Evolutionary conservation across 345 rosid species (phyloP).

Genomic region (Chamaenerion angustifolium): DNA sequence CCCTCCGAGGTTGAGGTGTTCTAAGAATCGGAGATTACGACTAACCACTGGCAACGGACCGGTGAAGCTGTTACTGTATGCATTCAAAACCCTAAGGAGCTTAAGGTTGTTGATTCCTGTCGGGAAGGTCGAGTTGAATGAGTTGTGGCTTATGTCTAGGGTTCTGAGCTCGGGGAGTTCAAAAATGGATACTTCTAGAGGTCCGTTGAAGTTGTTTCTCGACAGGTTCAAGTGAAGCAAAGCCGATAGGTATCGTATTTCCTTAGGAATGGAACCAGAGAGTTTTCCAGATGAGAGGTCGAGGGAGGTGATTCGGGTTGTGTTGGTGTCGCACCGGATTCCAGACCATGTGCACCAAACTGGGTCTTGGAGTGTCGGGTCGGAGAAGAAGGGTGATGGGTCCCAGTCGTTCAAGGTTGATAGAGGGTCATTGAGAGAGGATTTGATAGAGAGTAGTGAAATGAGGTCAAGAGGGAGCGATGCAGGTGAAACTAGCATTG

Average conservation of each 20-base stretch:
- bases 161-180: slow-evolving; percentile 41
- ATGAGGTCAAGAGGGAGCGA: slow-evolving; percentile 40
- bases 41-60: slow-evolving; percentile 54
- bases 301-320: slow-evolving; percentile 44
- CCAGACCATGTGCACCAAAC: slow-evolving; percentile 94
- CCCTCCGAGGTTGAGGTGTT: slow-evolving; percentile 87
- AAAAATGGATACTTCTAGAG: slow-evolving; percentile 41
- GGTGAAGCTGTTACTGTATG: slow-evolving; percentile 65
- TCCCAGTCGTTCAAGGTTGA: slow-evolving; percentile 65
- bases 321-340: slow-evolving; percentile 36
- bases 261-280: slow-evolving; percentile 50
- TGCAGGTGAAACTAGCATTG: slow-evolving; percentile 14
- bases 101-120: slow-evolving; percentile 63
- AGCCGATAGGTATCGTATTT: slow-evolving; percentile 44
- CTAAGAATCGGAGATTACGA: slow-evolving; percentile 36
- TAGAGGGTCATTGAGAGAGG: slow-evolving; percentile 45
- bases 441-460: slow-evolving; percentile 61
- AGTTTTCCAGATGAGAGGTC: slow-evolving; percentile 70
- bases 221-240: slow-evolving; percentile 64
- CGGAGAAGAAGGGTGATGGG: slow-evolving; percentile 14
- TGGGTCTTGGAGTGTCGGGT: slow-evolving; percentile 17
- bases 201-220: slow-evolving; percentile 42
- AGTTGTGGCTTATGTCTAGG: slow-evolving; percentile 77
- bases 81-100: slow-evolving; percentile 49
- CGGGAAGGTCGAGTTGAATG: slow-evolving; percentile 59